Percentiles rank a stretch among this genome's conserved stretches.
Conservation (phyloP, 2,329 filamentous ascomycete species). For the Ophiocordyceps camponoti-saundersi region DNA sequence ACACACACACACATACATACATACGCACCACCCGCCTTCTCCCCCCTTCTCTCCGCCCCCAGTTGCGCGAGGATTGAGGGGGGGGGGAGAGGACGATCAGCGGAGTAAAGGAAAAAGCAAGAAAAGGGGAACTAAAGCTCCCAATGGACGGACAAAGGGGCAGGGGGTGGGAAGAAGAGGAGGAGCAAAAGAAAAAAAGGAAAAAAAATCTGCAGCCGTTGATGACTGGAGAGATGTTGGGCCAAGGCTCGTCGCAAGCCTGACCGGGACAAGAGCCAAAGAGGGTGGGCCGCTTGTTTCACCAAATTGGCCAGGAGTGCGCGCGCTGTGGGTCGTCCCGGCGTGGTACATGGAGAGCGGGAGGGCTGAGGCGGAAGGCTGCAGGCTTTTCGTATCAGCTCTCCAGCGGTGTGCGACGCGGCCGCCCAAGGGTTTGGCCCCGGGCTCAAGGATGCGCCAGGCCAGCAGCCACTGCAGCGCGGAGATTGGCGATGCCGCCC, state of each 20-base stretch:
- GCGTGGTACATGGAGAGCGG: constrained; percentile 6
- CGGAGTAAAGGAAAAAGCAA: not conserved
- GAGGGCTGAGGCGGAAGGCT: constrained; percentile 12
- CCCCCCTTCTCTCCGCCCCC: not conserved
- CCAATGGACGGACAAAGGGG: not conserved
- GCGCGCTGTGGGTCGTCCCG: constrained; percentile 7
- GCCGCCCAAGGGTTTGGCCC: not conserved
- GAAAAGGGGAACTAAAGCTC: not conserved
- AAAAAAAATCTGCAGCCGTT: constrained; percentile 1
- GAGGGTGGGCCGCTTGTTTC: constrained; percentile 7
- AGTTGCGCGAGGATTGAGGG: not conserved
- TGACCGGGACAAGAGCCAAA: constrained; percentile 6
- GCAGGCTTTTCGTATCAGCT: constrained; percentile 5
- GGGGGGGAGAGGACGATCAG: not conserved
- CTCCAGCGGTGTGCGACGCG: constrained; percentile 1
- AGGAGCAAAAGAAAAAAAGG: not conserved
- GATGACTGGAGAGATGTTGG: not conserved
- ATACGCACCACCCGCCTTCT: not conserved
- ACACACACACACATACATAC: not conserved
- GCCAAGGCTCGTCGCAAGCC: constrained; percentile 5
- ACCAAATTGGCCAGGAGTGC: constrained; percentile 6
- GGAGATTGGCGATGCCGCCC: not conserved
- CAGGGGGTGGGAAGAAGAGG: not conserved
- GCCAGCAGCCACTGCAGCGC: not conserved
- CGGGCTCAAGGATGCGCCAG: constrained; percentile 2